Evolutionary conservation across 495 filamentous ascomycete species (phyloP).

Genomic region (Pyronema omphalodes): DNA sequence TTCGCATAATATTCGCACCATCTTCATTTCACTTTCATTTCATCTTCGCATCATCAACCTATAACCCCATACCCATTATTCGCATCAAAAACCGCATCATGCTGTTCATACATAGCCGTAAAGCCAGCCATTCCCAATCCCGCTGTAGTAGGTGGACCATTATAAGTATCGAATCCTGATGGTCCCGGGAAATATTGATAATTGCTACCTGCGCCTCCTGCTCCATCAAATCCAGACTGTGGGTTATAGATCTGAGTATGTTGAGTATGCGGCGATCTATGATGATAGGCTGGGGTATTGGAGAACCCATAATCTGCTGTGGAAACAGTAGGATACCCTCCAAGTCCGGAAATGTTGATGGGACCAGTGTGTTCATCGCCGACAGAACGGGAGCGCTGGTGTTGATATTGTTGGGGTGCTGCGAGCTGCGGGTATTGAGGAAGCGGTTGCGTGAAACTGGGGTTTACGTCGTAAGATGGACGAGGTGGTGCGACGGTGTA

Average conservation of each 20-base stretch:
- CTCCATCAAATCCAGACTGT: background rate
- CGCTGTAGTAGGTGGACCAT: too few relatives aligned
- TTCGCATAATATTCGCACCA: too few relatives aligned
- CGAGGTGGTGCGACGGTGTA: background rate
- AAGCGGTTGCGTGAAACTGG: background rate
- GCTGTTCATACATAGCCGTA: too few relatives aligned
- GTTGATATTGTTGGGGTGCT: background rate
- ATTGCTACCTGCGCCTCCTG: background rate
- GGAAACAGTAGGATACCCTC: background rate
- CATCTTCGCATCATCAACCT: too few relatives aligned
- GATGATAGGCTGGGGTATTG: background rate
- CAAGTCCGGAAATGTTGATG: background rate
- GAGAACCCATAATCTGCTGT: background rate
- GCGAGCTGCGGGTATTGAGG: constrained; percentile 1
- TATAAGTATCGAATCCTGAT: too few relatives aligned
- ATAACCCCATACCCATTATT: too few relatives aligned
- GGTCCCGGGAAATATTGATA: too few relatives aligned
- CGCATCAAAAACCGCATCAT: too few relatives aligned
- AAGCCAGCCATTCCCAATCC: too few relatives aligned
- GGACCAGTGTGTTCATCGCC: background rate
- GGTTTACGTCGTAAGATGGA: background rate
- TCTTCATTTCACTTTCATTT: too few relatives aligned
- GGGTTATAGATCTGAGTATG: background rate
- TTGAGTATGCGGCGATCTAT: background rate
- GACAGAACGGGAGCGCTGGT: constrained; percentile 3